Percentiles rank a stretch among this genome's conserved stretches.
phyloP scores from a whole-genome alignment of 129 eudicot species.

The Kitagawia praeruptora region DNA sequence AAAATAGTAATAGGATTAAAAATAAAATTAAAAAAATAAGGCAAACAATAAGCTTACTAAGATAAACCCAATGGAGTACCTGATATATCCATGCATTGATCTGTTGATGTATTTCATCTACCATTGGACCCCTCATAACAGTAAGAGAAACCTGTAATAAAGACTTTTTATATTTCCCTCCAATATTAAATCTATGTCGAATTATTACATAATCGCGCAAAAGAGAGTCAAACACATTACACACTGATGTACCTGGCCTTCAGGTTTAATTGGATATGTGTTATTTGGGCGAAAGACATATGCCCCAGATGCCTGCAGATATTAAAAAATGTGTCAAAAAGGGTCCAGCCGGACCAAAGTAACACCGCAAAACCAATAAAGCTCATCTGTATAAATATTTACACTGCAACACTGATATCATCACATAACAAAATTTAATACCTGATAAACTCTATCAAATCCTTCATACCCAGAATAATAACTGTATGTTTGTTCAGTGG shows the following conservation, averaged over 20 bases:
- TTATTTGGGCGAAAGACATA: conserved; percentile 89
- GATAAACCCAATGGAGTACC: conserved; percentile 32
- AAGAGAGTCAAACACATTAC: not conserved
- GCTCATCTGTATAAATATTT: not conserved
- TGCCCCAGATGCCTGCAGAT: conserved; percentile 84
- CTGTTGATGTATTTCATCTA: conserved; percentile 91
- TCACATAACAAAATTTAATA: conserved; percentile 18
- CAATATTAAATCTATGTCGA: not conserved
- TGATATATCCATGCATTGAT: conserved; percentile 75
- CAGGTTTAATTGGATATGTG: conserved; percentile 40
- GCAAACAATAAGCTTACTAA: not conserved
- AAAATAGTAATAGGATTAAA: not conserved
- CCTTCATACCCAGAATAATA: conserved; percentile 76
- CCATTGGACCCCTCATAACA: conserved; percentile 61
- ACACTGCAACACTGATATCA: not conserved
- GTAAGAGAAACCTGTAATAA: conserved; percentile 44
- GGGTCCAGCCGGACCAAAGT: not conserved
- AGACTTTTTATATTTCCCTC: conserved; percentile 6
- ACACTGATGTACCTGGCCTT: conserved; percentile 45
- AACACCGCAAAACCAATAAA: not conserved
- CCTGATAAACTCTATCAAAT: conserved; percentile 63
- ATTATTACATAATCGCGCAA: conserved; percentile 9
- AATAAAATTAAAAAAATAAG: not conserved
- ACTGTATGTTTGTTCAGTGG: conserved; percentile 58
- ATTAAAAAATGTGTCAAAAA: conserved; percentile 19